A percentile compares a stretch with the other conserved stretches of the same genome.
These are phyloP conservation scores for Trichocomaceae sp. DNA, from an alignment of 2,329 filamentous ascomycete species.

Conservation along the genomic window DNA sequence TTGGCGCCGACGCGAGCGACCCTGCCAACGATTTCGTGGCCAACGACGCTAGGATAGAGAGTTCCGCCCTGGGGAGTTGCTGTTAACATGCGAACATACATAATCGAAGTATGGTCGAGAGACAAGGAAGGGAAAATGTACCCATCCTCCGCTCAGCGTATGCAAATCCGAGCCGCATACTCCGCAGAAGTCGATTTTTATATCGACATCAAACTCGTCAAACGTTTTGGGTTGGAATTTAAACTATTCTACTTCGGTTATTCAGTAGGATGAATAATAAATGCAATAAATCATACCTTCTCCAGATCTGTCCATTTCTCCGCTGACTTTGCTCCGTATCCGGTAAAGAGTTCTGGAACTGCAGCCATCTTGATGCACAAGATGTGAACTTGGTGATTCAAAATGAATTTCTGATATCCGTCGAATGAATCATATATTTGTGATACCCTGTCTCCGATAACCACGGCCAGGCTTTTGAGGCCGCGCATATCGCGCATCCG, in stretches of 20 bases:
- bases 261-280: not conserved
- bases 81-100: not conserved
- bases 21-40: slow-evolving; percentile 55
- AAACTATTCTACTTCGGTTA: not conserved
- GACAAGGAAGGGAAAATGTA: not conserved
- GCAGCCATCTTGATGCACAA: not conserved
- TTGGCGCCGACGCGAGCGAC: slow-evolving; percentile 47
- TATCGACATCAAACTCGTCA: slow-evolving; percentile 55
- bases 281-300: not conserved
- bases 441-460: not conserved
- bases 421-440: not conserved
- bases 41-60: slow-evolving; percentile 41
- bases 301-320: not conserved
- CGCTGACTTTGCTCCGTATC: not conserved
- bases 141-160: slow-evolving; percentile 38
- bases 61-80: not conserved
- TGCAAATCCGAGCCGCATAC: slow-evolving; percentile 55
- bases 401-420: not conserved
- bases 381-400: not conserved
- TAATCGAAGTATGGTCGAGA: not conserved
- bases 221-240: slow-evolving; percentile 53
- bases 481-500: not conserved
- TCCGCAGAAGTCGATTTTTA: slow-evolving; percentile 53
- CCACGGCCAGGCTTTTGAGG: not conserved
- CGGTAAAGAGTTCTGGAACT: not conserved